Conservation (phyloP, 768 basidiomycete genomes). For the Podaxis sp. region DNA sequence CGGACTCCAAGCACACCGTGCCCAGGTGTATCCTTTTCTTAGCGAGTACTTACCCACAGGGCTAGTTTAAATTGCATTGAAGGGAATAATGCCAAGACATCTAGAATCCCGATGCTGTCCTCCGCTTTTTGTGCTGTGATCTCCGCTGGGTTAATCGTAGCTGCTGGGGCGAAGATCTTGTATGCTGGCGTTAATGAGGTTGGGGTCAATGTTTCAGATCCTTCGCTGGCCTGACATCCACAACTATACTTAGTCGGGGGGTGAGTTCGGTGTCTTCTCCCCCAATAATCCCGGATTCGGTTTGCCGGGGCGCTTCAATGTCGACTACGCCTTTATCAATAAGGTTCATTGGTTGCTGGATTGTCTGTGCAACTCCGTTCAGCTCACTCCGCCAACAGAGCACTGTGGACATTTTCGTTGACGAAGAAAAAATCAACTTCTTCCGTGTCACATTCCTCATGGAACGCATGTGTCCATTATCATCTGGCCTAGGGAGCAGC, state of each 20-base stretch:
- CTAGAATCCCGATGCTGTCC: background rate
- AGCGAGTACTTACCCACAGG: background rate
- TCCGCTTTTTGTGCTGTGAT: background rate
- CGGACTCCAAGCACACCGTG: background rate
- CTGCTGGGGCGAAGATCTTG: constrained; percentile 29
- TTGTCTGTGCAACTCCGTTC: background rate
- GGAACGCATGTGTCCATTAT: constrained; percentile 39
- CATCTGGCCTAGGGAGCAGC: constrained; percentile 32
- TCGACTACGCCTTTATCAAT: constrained; percentile 44
- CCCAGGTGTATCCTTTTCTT: background rate
- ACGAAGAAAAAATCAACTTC: constrained; percentile 44
- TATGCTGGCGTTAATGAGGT: constrained; percentile 46
- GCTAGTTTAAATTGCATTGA: background rate
- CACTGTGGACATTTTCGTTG: constrained; percentile 42
- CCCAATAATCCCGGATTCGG: constrained; percentile 31
- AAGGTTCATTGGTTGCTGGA: constrained; percentile 23
- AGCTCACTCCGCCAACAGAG: constrained; percentile 19
- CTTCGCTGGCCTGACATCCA: background rate
- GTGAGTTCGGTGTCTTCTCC: constrained; percentile 41
- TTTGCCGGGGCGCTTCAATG: constrained; percentile 39
- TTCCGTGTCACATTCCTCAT: constrained; percentile 47
- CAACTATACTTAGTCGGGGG: constrained; percentile 31
- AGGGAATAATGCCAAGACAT: background rate
- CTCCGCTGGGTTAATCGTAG: background rate
- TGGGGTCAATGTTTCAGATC: background rate